These are phyloP conservation scores for Russula sp. DNA, from an alignment of 768 basidiomycete species.

Conservation along the genomic window DNA sequence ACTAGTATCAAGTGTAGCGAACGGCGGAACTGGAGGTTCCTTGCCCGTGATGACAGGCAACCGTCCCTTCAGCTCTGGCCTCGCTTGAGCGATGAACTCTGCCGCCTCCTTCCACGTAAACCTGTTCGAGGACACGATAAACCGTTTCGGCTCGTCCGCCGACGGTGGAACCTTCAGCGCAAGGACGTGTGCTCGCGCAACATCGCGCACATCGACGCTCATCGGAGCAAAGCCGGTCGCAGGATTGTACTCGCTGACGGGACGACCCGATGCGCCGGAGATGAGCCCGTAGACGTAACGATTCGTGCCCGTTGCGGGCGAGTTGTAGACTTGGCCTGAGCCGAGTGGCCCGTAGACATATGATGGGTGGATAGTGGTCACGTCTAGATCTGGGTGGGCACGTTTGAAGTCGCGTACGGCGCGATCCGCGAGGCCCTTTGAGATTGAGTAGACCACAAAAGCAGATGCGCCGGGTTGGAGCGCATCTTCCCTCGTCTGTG, in stretches of 20 bases:
- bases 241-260: constrained; percentile 26
- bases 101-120: constrained; percentile 35
- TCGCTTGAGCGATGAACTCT: constrained; percentile 29
- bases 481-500: constrained; percentile 36
- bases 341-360: constrained; percentile 35
- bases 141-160: constrained; percentile 23
- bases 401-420: constrained; percentile 33
- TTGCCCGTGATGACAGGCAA: constrained; percentile 28
- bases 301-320: constrained; percentile 31
- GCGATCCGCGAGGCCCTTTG: constrained; percentile 38
- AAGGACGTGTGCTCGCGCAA: constrained; percentile 37
- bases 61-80: constrained; percentile 33
- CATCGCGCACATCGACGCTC: constrained; percentile 37
- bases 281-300: constrained; percentile 32
- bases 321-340: constrained; percentile 29
- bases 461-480: constrained; percentile 29
- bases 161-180: constrained; percentile 30
- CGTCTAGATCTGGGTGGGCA: constrained; percentile 33
- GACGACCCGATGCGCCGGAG: constrained; percentile 22
- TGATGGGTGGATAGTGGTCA: constrained; percentile 35
- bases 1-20: constrained; percentile 12
- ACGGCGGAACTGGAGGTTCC: not conserved
- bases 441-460: constrained; percentile 38
- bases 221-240: constrained; percentile 26
- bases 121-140: constrained; percentile 32